phyloP scores from a whole-genome alignment of 73 alveolate species.

The Paramecium biaurelia region DNA sequence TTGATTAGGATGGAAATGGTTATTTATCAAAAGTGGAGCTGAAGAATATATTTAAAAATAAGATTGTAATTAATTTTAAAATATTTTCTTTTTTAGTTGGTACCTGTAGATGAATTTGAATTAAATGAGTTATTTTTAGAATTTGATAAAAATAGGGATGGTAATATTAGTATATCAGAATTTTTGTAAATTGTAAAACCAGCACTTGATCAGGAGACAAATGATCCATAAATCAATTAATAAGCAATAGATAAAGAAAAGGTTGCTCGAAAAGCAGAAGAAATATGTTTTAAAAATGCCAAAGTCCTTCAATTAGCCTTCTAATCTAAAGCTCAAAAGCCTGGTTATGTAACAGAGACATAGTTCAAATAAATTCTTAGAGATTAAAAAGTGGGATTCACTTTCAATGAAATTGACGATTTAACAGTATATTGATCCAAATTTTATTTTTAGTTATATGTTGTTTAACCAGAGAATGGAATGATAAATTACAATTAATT shows the following conservation, averaged over 20 bases:
- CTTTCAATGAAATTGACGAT: not conserved
- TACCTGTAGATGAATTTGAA: slow-evolving; percentile 17
- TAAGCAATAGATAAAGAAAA: not conserved
- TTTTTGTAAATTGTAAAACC: slow-evolving; percentile 13
- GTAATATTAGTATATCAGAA: not conserved
- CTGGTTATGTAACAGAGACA: not conserved
- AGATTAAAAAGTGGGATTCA: not conserved
- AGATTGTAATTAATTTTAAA: not conserved
- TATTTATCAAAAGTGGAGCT: not conserved
- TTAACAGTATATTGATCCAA: not conserved
- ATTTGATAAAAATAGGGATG: slow-evolving; percentile 31
- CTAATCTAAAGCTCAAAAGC: not conserved
- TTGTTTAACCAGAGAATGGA: not conserved
- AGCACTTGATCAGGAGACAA: not conserved
- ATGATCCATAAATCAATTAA: not conserved
- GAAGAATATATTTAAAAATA: not conserved
- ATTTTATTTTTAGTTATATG: not conserved
- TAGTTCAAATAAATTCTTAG: not conserved
- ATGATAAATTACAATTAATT: not conserved
- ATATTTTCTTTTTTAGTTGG: not conserved
- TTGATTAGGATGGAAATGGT: not conserved
- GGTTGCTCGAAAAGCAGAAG: slow-evolving; percentile 1
- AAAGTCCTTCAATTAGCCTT: not conserved
- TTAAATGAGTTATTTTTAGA: not conserved
- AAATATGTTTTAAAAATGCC: not conserved